These are phyloP conservation scores for Xylaria bambusicola DNA, from an alignment of 495 filamentous ascomycete species.

Conservation along the genomic window DNA sequence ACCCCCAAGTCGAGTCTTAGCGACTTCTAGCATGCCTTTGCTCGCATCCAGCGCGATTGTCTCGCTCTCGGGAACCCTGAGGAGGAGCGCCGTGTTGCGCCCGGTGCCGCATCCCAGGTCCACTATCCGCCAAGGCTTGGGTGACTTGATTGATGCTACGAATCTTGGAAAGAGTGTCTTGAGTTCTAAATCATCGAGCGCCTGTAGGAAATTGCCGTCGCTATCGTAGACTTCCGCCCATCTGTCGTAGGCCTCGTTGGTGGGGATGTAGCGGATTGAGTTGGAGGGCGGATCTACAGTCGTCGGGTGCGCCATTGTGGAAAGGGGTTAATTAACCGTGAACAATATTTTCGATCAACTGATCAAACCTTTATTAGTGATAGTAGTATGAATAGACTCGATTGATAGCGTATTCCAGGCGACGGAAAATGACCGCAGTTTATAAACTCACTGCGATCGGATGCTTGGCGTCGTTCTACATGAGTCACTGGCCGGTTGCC, in stretches of 20 bases:
- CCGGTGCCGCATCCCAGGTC: constrained; percentile 73
- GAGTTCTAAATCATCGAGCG: constrained; percentile 64
- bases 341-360: too few relatives aligned
- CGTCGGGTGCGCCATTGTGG: constrained; percentile 3
- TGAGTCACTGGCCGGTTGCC: too few relatives aligned
- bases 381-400: too few relatives aligned
- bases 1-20: constrained; percentile 37
- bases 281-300: constrained; percentile 13
- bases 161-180: constrained; percentile 55
- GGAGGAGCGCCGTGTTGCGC: constrained; percentile 63
- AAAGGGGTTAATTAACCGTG: background rate
- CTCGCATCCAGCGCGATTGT: constrained; percentile 43
- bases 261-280: constrained; percentile 29
- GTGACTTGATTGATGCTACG: constrained; percentile 36
- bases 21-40: constrained; percentile 57
- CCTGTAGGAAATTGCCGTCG: constrained; percentile 74
- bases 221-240: constrained; percentile 60
- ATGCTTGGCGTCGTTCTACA: too few relatives aligned
- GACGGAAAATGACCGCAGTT: too few relatives aligned
- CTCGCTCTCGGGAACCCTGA: constrained; percentile 31
- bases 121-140: constrained; percentile 45
- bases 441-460: too few relatives aligned
- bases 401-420: too few relatives aligned
- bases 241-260: constrained; percentile 37
- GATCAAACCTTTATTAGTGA: too few relatives aligned